Evolutionary conservation across 1,284 basidiomycete genomes (phyloP), one percentile per base, ranked within the genome.

Genomic region (Vanrija sp.): DNA sequence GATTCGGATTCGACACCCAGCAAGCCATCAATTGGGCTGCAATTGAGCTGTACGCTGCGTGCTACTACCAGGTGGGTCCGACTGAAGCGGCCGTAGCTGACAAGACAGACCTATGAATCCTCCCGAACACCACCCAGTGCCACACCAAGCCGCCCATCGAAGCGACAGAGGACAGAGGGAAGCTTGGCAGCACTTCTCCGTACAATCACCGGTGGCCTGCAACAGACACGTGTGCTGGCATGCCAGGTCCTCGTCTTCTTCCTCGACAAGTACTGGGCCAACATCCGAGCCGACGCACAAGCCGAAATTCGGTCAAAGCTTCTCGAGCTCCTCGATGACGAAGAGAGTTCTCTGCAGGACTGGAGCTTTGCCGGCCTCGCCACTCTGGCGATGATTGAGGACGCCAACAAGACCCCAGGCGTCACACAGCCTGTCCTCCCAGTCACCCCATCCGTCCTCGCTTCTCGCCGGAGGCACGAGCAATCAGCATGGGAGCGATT

Each of bases 211-310:
- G n/a, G 67, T 51, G 54, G 68, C 75, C 57, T 79, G 20, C 71
- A 45, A 8, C 45, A 56, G 19, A 51, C 61, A 19, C 62, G 74
- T 7, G 47, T 73, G 0, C 85, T 85, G 61, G 81, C 83, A 51
- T 75, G 93, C 1, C 92, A 96, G 73, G 78, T 85, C 4, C 76
- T 95, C 1, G 80, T 92, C n/a, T 94, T 97, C 76, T 77, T 94
- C 63, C 80, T 91, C 53, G 84, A 88, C 62, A 79, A 82, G 23
- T 84, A 92, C 68, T 90, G 87, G 87, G 35, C 61, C 19, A 66
- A 79, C 16, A 66, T 93, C 23, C 82, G 86, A 54, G 67, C 73
- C 22, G 71, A 78, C n/a, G 77, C 85, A 15, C 84, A 84, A 56
- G 71, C 75, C 38, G 78, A 82, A 2, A 78, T 91, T 22, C 75